phyloP scores from a whole-genome alignment of 1,284 basidiomycete species.

The Cystobasidium slooffiae region DNA sequence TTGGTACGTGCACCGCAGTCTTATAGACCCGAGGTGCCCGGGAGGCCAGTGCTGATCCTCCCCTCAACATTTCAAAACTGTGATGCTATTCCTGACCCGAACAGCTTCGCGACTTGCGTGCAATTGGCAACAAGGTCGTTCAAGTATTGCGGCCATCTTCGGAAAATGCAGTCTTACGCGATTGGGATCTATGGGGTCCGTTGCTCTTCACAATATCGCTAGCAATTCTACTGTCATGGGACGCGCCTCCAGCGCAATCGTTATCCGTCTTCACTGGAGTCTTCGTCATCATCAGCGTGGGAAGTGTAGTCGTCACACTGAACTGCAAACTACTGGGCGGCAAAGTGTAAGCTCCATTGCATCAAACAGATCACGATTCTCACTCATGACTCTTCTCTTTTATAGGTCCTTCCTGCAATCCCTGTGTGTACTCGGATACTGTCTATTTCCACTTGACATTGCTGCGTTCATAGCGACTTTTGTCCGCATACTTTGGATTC shows the following conservation, averaged over 20 bases:
- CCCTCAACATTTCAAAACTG: not conserved
- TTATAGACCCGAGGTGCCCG: not conserved
- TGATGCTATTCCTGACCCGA: not conserved
- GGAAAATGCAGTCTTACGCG: constrained; percentile 69
- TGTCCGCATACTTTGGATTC: constrained; percentile 79
- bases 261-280: constrained; percentile 89
- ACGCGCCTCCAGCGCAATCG: constrained; percentile 79
- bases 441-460: constrained; percentile 83
- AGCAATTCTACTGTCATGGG: constrained; percentile 84
- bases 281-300: constrained; percentile 83
- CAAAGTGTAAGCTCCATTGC: constrained; percentile 70
- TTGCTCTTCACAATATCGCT: constrained; percentile 70
- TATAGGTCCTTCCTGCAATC: constrained; percentile 87
- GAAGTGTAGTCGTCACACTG: constrained; percentile 83
- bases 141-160: constrained; percentile 88
- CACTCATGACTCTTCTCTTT: not conserved
- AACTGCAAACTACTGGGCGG: constrained; percentile 96
- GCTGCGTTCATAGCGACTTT: constrained; percentile 86
- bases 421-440: constrained; percentile 86
- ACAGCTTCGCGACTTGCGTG: constrained; percentile 55
- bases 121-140: constrained; percentile 86
- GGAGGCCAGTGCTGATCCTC: not conserved
- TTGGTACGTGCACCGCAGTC: constrained; percentile 67
- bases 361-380: not conserved
- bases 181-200: constrained; percentile 56